These are phyloP conservation scores for Ilyonectria destructans DNA, from an alignment of 2,329 filamentous ascomycete genomes.

Conservation along the genomic window DNA sequence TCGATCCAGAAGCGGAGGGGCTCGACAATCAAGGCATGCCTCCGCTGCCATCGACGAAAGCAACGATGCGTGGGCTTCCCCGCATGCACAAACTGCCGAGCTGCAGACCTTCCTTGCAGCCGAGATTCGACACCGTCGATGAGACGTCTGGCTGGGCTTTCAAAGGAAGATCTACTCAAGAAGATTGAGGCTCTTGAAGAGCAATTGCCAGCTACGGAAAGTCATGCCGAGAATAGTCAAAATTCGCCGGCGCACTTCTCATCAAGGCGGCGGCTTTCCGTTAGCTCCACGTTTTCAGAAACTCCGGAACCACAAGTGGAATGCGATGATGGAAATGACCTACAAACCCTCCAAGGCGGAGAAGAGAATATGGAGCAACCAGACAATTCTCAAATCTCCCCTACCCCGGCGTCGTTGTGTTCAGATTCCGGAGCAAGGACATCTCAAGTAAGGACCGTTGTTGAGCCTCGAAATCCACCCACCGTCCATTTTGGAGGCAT, in stretches of 20 bases:
- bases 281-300: too few species aligned
- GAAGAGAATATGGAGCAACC: too few species aligned
- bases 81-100: constrained; percentile 25
- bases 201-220: not conserved
- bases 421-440: too few species aligned
- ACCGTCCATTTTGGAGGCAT: too few species aligned
- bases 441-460: too few species aligned
- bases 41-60: constrained; percentile 28
- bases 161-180: constrained; percentile 29
- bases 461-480: too few species aligned
- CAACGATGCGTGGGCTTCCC: constrained; percentile 30
- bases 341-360: too few species aligned
- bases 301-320: too few species aligned
- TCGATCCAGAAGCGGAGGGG: constrained; percentile 10
- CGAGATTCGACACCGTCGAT: constrained; percentile 23
- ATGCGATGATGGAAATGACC: too few species aligned
- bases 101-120: constrained; percentile 21
- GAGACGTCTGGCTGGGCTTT: constrained; percentile 24
- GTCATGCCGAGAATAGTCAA: not conserved
- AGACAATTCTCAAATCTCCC: too few species aligned
- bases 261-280: not conserved
- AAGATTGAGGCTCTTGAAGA: constrained; percentile 18
- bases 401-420: too few species aligned
- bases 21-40: constrained; percentile 28
- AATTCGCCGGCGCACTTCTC: not conserved